Conservation (phyloP, 2,329 filamentous ascomycete genomes). For the Trichoderma koningiopsis region DNA sequence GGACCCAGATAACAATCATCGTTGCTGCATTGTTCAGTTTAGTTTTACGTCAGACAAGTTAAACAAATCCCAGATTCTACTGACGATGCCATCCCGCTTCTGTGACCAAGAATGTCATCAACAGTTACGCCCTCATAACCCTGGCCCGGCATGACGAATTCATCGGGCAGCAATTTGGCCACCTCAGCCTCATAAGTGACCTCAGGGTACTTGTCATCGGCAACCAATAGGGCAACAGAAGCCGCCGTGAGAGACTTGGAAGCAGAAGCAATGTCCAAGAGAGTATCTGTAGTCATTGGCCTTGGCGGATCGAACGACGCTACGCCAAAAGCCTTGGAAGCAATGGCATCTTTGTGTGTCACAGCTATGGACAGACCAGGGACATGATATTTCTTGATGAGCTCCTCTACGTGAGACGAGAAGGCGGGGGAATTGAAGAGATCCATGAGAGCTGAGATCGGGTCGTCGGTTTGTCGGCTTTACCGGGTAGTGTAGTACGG, state of each 20-base stretch:
- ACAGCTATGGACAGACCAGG: slow-evolving; percentile 34
- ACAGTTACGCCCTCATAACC: slow-evolving; percentile 30
- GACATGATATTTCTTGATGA: slow-evolving; percentile 30
- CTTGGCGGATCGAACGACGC: slow-evolving; percentile 28
- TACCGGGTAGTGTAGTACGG: neutral
- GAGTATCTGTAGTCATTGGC: slow-evolving; percentile 32
- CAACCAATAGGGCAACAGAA: slow-evolving; percentile 33
- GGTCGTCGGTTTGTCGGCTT: neutral
- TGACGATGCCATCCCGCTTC: slow-evolving; percentile 34
- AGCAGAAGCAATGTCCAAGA: slow-evolving; percentile 35
- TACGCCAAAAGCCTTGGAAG: slow-evolving; percentile 32
- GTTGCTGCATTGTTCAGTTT: slow-evolving; percentile 28
- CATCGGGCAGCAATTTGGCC: slow-evolving; percentile 33
- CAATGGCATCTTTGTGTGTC: slow-evolving; percentile 26
- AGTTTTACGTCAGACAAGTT: neutral
- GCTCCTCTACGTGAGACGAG: slow-evolving; percentile 26
- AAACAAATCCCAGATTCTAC: neutral
- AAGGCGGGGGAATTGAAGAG: slow-evolving; percentile 27
- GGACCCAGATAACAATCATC: slow-evolving; percentile 33
- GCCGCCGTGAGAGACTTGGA: slow-evolving; percentile 36
- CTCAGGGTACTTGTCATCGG: slow-evolving; percentile 30
- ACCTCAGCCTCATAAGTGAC: slow-evolving; percentile 33
- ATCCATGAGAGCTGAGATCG: neutral
- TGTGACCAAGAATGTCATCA: slow-evolving; percentile 33
- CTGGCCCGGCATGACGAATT: slow-evolving; percentile 33